Evolutionary conservation across 2,329 filamentous ascomycete genomes (phyloP), one percentile per base, ranked within the genome.

Genomic region (Cladosporium sphaerospermum): DNA sequence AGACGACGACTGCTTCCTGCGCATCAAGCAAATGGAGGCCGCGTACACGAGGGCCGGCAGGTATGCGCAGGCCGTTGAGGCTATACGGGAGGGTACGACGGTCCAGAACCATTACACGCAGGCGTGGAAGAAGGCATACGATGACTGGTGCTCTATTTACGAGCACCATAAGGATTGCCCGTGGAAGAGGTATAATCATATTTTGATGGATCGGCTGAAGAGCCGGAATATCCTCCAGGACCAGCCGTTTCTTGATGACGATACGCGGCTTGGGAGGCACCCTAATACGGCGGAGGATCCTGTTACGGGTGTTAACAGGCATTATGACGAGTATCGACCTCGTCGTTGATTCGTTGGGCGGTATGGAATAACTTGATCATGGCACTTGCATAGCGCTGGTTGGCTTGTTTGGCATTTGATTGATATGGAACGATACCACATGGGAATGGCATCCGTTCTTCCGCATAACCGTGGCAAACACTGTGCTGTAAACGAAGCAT

Each of bases 81-180:
- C 6, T 4, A 18, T 6, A 11, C 39, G 47, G 10, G n/a, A 33
- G 47, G 10, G 11, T n/a, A 16, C 31, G 1, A 1, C 8, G 3
- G 9, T 34, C 14, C 39, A 51, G 32, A 9, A 7, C 3, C 16
- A 34, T 4, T 16, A 4, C 11, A 43, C 39, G 39, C 19, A 16
- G 4, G 13, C 19, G 11, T 51, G 48, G 48, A 34, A 9, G 2
- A 18, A 18, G 11, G 39, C 48, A 7, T 51, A 51, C 18, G 40
- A 51, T 13, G 48, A 44, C 6, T 51, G 48, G 48, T 28, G 14
- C 7, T 44, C 32, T 1, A 40, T 40, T 4, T 51, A 51, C 4
- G 48, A 51, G n/a, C 11, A 51, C 11, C 48, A 51, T n/a, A 40
- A 33, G 16, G 48, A 43, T 2, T 51, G 48, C n/a, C 48, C 48